phyloP scores from a whole-genome alignment of 2,329 filamentous ascomycete species.

The Coniochaeta hoffmannii region DNA sequence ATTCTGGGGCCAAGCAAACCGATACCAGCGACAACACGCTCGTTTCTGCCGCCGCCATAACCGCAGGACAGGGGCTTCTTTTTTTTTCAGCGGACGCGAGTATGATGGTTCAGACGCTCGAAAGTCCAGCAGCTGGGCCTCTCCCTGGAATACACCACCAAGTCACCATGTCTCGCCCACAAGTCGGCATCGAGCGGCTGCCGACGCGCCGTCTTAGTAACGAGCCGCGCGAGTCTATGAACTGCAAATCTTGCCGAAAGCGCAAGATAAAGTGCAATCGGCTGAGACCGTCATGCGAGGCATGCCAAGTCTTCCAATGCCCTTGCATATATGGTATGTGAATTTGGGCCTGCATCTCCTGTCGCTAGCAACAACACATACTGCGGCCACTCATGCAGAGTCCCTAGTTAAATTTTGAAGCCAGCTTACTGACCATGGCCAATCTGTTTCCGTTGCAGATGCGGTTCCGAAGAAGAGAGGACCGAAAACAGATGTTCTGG shows the following conservation, averaged over 20 bases:
- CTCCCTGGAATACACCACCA: slow-evolving; percentile 38
- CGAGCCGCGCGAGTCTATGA: slow-evolving; percentile 85
- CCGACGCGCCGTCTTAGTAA: slow-evolving; percentile 62
- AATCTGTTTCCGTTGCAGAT: slow-evolving; percentile 40
- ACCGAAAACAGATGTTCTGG: slow-evolving; percentile 82
- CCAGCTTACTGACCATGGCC: neutral
- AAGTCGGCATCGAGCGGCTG: slow-evolving; percentile 74
- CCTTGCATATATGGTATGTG: slow-evolving; percentile 76
- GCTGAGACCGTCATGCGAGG: slow-evolving; percentile 75
- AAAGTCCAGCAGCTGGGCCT: slow-evolving; percentile 34
- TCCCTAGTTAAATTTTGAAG: neutral
- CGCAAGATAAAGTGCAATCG: slow-evolving; percentile 95
- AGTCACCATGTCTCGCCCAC: slow-evolving; percentile 60
- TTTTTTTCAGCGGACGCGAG: slow-evolving; percentile 11
- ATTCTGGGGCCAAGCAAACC: neutral
- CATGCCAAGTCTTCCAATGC: slow-evolving; percentile 83
- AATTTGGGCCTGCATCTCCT: neutral
- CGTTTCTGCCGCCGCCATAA: neutral
- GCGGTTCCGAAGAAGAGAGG: slow-evolving; percentile 85
- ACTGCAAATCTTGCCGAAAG: slow-evolving; percentile 90
- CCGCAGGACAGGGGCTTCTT: neutral
- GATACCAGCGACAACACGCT: neutral
- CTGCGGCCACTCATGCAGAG: slow-evolving; percentile 6
- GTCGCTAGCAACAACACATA: neutral
- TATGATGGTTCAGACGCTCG: slow-evolving; percentile 31